Base-by-base conservation (phyloP, 2,329 filamentous ascomycete genomes). In the Myriosclerotinia duriaeana region DNA sequence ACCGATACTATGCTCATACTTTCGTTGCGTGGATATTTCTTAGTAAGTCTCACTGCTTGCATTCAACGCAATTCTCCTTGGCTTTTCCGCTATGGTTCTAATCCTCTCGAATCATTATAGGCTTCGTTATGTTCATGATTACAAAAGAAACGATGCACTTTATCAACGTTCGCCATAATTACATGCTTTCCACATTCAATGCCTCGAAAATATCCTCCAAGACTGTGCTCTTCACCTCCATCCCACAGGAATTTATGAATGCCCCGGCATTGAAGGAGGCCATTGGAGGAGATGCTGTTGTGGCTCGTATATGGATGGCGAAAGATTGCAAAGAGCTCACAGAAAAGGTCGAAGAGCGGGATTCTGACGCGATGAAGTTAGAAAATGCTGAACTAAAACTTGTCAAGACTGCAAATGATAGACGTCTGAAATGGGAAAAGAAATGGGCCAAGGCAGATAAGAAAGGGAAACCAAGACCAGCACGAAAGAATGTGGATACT, bases 101-200 rank as follows among this genome's bases (percentile, higher is more conserved):
- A 11, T 8, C 6, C 3, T 48, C 53, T 53, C 68, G 69, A 63
- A 68, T 26, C 15, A 2, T 20, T 30, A 12, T 17, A 73, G 86
- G 85, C 53, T 97, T 97, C 76, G 84, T 98, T 71, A 89, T 97
- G 79, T 96, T 91, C 78, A 89, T 92, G 74, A 87, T 98, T 69
- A 90, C 93, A 66, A 86, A 93, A 67, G 94, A 98, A 78, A 89
- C 87, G 74, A 89, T 97, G 71, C 96, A 89, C 83, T 96, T 91
- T 78, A 90, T 97, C 80, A 96, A 96, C 73, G 79, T 97, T 61
- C 90, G 93, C 69, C 93, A 97, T 79, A 93, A 93, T 0, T 97
- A 96, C 79, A 86, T 95, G 55, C 85, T 96, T 67, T 92, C 93
- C 20, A 92, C 92, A 17, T 83, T 91, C 62, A 95, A 96, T 76